These are phyloP conservation scores for Cucurbita maxima DNA, from an alignment of 306 rosid genomes.

Conservation along the genomic window DNA sequence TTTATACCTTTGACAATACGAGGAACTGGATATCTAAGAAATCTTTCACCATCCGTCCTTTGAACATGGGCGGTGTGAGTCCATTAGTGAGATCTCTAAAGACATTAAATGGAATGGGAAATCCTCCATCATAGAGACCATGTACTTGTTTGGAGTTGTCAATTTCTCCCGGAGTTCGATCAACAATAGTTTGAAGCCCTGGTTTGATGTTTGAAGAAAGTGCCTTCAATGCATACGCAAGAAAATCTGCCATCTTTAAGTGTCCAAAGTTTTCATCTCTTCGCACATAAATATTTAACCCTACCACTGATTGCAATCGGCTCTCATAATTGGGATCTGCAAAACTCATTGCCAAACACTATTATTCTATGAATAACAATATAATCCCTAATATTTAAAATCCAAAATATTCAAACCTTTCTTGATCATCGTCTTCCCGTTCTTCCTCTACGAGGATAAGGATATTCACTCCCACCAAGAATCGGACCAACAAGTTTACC, in stretches of 20 bases:
- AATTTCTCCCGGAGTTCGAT: constrained; percentile 39
- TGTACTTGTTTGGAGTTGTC: constrained; percentile 42
- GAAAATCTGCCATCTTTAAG: constrained; percentile 62
- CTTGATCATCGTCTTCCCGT: constrained; percentile 41
- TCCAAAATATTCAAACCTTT: constrained; percentile 17
- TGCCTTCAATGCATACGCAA: constrained; percentile 50
- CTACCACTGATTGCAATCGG: constrained; percentile 22
- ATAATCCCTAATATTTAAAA: too few species aligned
- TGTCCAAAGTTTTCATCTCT: constrained; percentile 74
- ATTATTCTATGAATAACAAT: too few species aligned
- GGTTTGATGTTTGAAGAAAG: constrained; percentile 44
- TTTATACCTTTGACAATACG: constrained; percentile 57
- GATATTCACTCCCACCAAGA: constrained; percentile 56
- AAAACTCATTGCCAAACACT: too few species aligned
- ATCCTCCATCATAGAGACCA: constrained; percentile 59
- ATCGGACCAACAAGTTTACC: constrained; percentile 26
- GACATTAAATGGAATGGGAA: constrained; percentile 32
- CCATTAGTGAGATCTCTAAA: constrained; percentile 25
- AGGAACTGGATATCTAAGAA: constrained; percentile 52
- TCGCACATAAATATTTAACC: constrained; percentile 66
- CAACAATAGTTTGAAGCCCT: constrained; percentile 33
- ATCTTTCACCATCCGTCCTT: constrained; percentile 44
- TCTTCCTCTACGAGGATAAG: constrained; percentile 74
- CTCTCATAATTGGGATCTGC: constrained; percentile 48
- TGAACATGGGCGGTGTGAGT: constrained; percentile 38